phyloP scores from a whole-genome alignment of 225 moss, liverwort and hornwort species.

The Neckera pumila region DNA sequence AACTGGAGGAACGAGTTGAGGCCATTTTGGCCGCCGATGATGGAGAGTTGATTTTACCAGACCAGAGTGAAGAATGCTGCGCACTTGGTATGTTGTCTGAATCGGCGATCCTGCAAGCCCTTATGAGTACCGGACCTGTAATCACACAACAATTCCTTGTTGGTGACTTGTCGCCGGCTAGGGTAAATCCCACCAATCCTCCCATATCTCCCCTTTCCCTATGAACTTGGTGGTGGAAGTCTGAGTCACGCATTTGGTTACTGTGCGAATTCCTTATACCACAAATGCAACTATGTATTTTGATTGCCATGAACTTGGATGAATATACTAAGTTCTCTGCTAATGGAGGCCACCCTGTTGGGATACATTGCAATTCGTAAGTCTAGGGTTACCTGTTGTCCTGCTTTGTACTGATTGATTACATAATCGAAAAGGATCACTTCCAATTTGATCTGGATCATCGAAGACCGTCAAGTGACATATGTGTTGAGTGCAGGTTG shows the following conservation, averaged over 20 bases:
- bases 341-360: background rate
- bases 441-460: background rate
- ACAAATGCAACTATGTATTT: background rate
- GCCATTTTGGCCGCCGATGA: background rate
- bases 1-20: conserved; percentile 11
- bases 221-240: background rate
- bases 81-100: conserved; percentile 14
- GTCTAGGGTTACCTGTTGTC: background rate
- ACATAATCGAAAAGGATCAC: background rate
- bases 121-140: conserved; percentile 10
- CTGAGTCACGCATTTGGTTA: background rate
- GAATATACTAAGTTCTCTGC: background rate
- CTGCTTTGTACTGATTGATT: background rate
- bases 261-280: background rate
- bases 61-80: conserved; percentile 12
- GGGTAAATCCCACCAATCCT: conserved; percentile 10
- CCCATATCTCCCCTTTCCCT: background rate
- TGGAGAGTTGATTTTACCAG: background rate
- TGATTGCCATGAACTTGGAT: background rate
- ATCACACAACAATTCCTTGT: conserved; percentile 13
- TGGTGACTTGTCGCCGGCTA: conserved; percentile 10
- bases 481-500: conserved; percentile 1
- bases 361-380: background rate
- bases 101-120: conserved; percentile 17
- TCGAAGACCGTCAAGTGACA: background rate